Evolutionary conservation across 1,139 yeast genomes (phyloP).

Genomic region (Lodderomyces parapsilosis): DNA sequence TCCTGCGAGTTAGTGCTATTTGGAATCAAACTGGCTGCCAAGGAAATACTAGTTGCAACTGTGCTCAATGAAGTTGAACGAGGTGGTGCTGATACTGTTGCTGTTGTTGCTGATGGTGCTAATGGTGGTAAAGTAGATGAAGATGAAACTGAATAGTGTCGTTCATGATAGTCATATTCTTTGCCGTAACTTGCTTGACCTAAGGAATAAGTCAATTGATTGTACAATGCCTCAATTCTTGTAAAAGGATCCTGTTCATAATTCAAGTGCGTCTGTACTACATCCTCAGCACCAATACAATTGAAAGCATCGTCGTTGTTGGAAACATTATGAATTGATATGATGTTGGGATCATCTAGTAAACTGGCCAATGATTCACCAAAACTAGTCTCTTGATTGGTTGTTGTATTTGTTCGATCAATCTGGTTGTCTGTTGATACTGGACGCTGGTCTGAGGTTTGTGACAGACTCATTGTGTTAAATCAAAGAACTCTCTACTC

Average conservation of each 20-base stretch:
- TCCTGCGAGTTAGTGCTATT: background rate
- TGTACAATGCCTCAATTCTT: background rate
- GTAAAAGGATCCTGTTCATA: background rate
- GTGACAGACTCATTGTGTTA: conserved; percentile 3
- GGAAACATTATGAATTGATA: background rate
- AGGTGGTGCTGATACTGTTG: background rate
- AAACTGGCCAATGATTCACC: background rate
- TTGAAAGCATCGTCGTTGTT: background rate
- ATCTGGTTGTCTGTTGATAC: background rate
- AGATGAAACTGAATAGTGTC: background rate
- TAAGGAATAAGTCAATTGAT: background rate
- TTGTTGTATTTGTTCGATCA: background rate
- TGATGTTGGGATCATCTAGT: background rate
- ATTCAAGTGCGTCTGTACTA: background rate
- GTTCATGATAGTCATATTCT: background rate
- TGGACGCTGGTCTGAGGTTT: background rate
- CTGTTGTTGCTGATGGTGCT: background rate
- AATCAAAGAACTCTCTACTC: too few relatives aligned
- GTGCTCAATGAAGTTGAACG: background rate
- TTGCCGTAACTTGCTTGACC: background rate
- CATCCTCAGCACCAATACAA: background rate
- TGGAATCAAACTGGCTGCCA: background rate
- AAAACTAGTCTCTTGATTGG: background rate
- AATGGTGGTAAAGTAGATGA: too few relatives aligned
- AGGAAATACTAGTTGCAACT: background rate